These are phyloP conservation scores for Adansonia madagascariensis DNA, from an alignment of 441 rosid genomes.

Conservation along the genomic window DNA sequence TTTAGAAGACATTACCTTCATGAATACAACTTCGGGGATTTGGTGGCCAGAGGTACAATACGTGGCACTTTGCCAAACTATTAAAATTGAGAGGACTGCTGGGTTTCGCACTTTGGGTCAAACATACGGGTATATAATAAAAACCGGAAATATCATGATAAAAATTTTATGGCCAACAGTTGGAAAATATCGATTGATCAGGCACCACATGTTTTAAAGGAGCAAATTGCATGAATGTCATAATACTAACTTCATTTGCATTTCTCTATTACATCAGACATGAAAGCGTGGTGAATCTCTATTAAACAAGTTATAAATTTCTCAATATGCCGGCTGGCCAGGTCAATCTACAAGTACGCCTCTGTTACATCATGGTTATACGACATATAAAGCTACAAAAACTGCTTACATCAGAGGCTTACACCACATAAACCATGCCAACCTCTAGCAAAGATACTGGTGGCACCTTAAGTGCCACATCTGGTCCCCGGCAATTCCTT, in stretches of 20 bases:
- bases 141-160: not conserved
- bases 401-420: slow-evolving; percentile 29
- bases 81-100: not conserved
- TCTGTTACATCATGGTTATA: not conserved
- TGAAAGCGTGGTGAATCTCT: slow-evolving; percentile 5
- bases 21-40: slow-evolving; percentile 18
- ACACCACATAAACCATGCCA: slow-evolving; percentile 95
- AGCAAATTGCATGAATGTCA: not conserved
- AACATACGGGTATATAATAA: not conserved
- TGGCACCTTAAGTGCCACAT: slow-evolving; percentile 94
- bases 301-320: not conserved
- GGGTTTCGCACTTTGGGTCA: not conserved
- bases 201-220: not conserved
- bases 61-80: slow-evolving; percentile 44
- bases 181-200: not conserved
- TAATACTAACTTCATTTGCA: not conserved
- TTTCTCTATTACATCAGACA: slow-evolving; percentile 10
- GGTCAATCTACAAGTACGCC: not conserved
- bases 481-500: slow-evolving; percentile 90
- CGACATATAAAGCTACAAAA: slow-evolving; percentile 23
- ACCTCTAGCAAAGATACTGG: slow-evolving; percentile 91
- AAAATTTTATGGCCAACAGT: not conserved
- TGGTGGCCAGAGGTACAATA: slow-evolving; percentile 40
- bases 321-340: not conserved
- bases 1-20: not conserved